Evolutionary conservation across 2,329 filamentous ascomycete genomes (phyloP).

Genomic region (Intubia oerlemansii): DNA sequence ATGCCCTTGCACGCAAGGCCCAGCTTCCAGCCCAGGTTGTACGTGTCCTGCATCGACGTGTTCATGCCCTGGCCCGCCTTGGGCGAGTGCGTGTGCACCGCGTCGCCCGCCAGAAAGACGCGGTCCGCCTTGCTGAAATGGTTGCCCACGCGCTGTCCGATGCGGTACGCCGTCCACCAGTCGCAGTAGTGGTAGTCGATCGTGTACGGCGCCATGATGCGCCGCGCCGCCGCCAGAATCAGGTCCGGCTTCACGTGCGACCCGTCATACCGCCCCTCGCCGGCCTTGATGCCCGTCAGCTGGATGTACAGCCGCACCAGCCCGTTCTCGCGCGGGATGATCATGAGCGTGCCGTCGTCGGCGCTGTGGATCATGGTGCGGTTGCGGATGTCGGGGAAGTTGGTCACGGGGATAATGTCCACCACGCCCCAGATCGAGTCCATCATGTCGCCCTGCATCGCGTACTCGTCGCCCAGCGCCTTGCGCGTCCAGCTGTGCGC

Average conservation of each 20-base stretch:
- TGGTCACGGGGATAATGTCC: slow-evolving; percentile 13
- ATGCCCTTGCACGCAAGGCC: slow-evolving; percentile 15
- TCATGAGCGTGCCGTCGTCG: slow-evolving; percentile 29
- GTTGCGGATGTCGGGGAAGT: slow-evolving; percentile 32
- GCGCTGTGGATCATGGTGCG: slow-evolving; percentile 30
- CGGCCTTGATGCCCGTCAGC: slow-evolving; percentile 16
- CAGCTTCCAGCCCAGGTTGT: slow-evolving; percentile 24
- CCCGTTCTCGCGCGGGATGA: slow-evolving; percentile 36
- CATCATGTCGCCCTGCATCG: slow-evolving; percentile 28
- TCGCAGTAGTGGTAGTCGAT: slow-evolving; percentile 37
- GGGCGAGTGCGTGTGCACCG: slow-evolving; percentile 23
- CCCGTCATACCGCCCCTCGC: slow-evolving; percentile 27
- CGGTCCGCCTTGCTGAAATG: slow-evolving; percentile 25
- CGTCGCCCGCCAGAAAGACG: slow-evolving; percentile 37
- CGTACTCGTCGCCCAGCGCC: slow-evolving; percentile 22
- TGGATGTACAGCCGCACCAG: slow-evolving; percentile 37
- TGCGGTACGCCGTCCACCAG: slow-evolving; percentile 30
- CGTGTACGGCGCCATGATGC: slow-evolving; percentile 45
- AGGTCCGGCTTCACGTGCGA: slow-evolving; percentile 40
- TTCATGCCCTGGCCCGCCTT: slow-evolving; percentile 42
- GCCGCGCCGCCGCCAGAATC: slow-evolving; percentile 40
- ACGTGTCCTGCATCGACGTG: slow-evolving; percentile 34
- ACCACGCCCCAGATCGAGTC: slow-evolving; percentile 23
- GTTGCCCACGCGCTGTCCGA: slow-evolving; percentile 29
- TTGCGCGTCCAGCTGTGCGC: slow-evolving; percentile 44